Evolutionary conservation across 495 filamentous ascomycete species (phyloP), one percentile per base, ranked within the genome.

Genomic region (Aspergillus panamensis): DNA sequence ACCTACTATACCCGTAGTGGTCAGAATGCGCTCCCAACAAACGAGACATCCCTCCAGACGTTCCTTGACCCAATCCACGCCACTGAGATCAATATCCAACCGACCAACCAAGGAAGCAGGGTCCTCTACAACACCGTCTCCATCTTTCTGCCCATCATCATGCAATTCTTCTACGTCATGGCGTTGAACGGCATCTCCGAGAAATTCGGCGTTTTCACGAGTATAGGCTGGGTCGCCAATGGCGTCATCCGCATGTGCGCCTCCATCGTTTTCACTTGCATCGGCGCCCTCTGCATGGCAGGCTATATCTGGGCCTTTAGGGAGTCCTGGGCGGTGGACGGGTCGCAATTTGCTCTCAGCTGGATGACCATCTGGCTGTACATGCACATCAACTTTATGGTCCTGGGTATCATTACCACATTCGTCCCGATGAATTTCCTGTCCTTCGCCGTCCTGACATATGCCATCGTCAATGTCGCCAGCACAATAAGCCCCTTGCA

Each of bases 151-250:
- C 52, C 62, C 7, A 57, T 81, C 6, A 69, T 81, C 50, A 72
- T 75, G 51, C 70, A 79, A 54, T 81, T 81, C 67, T 79, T 81
- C 67, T 81, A 71, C 66, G 65, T 80, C 5, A 66, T 57, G 60
- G 73, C 58, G 35, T 29, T 69, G 25, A 69, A 68, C 29, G 72
- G 71, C 8, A 64, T 81, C 5, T 73, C 69, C 40, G 51, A 32
- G 2, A 53, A 66, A 42, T 73, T 72, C 59, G 68, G 74, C 13
- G 51, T 80, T 43, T 77, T 73, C 59, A 44, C 62, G 7, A 62
- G 50, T 16, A 37, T 77, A 14, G 54, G 62, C 45, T 69, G 70
- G 2, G 58, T 55, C 30, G 50, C 60, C 43, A 79, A 78, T 60
- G 69, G 71, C 51, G 20, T 70, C 21, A 60, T 73, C 30, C 78